Percentiles rank a stretch among this genome's conserved stretches.
phyloP scores from a whole-genome alignment of 345 rosid genomes.

The Eucalyptus decipiens region DNA sequence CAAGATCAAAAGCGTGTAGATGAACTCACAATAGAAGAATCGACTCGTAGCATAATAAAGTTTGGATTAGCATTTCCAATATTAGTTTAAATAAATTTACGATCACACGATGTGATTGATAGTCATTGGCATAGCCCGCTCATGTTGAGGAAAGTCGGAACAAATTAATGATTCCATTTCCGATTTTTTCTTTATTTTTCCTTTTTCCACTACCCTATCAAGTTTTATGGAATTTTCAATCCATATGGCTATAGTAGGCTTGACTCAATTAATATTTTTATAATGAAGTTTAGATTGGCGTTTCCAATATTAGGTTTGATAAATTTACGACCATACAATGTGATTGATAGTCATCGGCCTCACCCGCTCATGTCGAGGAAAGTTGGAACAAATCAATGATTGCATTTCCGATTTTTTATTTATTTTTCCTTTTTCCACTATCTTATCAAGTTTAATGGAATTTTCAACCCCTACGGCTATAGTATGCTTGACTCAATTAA shows the following conservation, averaged over 20 bases:
- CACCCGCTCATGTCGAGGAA: neutral
- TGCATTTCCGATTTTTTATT: neutral
- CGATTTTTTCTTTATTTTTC: neutral
- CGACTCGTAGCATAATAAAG: neutral
- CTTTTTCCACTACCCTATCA: neutral
- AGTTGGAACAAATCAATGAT: neutral
- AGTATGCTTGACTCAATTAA: neutral
- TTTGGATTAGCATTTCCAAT: neutral
- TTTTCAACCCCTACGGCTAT: neutral
- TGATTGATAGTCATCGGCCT: neutral
- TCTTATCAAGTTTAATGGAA: neutral
- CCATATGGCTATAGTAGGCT: neutral
- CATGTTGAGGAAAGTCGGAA: neutral
- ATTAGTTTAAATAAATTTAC: neutral
- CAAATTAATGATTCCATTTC: neutral
- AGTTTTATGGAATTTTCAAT: neutral
- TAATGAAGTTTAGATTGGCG: neutral
- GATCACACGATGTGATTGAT: neutral
- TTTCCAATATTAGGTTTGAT: neutral
- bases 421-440: neutral
- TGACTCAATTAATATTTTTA: neutral
- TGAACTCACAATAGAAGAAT: neutral
- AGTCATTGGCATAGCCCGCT: neutral
- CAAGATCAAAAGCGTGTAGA: neutral
- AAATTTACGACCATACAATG: neutral